Percentiles rank a stretch among this genome's conserved stretches.
Evolutionary conservation across 2,329 filamentous ascomycete species (phyloP).

Genomic region (Aspergillus sp.): DNA sequence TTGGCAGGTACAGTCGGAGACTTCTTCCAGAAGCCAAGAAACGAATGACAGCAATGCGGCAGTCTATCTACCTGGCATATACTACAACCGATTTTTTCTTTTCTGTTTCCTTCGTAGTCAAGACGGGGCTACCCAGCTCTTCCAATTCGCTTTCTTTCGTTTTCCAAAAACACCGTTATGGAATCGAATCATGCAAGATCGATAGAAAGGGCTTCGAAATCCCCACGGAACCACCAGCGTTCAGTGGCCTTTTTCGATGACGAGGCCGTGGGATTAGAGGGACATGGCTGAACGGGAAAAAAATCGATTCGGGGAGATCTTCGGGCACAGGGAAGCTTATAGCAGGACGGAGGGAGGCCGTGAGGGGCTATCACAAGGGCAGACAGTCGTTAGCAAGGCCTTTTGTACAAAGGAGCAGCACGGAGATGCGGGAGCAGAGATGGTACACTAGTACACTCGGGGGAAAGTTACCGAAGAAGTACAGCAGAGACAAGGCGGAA

Average conservation of each 20-base stretch:
- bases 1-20: no score
- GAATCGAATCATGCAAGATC: conserved; percentile 5
- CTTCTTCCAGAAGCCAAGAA: neutral
- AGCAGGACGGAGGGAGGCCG: conserved; percentile 6
- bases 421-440: conserved; percentile 6
- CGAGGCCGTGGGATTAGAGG: conserved; percentile 17
- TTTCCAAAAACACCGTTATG: conserved; percentile 6
- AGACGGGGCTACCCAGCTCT: no score
- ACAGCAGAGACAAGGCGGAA: conserved; percentile 7
- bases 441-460: conserved; percentile 16
- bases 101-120: no score
- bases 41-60: neutral
- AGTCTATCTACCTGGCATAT: no score
- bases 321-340: conserved; percentile 1
- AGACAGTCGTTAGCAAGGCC: no score
- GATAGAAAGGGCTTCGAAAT: conserved; percentile 6
- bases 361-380: conserved; percentile 5
- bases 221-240: conserved; percentile 18
- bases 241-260: conserved; percentile 10
- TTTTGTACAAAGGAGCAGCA: no score
- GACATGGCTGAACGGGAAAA: conserved; percentile 19
- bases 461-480: conserved; percentile 16
- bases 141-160: neutral
- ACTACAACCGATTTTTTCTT: no score
- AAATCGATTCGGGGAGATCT: no score